Conservation (phyloP, 2,329 filamentous ascomycete genomes). For the Pezicula neosporulosa region DNA sequence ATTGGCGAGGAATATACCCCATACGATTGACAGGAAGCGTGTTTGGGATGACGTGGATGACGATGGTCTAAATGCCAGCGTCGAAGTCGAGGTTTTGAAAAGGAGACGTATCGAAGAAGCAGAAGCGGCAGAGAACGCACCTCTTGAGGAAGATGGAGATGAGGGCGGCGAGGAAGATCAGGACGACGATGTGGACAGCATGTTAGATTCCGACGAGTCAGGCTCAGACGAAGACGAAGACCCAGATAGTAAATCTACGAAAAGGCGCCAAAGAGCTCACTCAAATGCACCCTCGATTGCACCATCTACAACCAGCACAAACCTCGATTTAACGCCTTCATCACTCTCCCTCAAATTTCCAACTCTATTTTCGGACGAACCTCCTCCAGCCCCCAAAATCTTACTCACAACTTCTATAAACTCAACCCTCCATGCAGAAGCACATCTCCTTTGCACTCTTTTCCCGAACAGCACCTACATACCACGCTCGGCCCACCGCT, state of each 20-base stretch:
- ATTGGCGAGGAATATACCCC: slow-evolving; percentile 72
- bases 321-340: slow-evolving; percentile 59
- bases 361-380: slow-evolving; percentile 56
- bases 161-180: slow-evolving; percentile 45
- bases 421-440: slow-evolving; percentile 82
- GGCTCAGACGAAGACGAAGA: slow-evolving; percentile 40
- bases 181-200: slow-evolving; percentile 69
- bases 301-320: slow-evolving; percentile 59
- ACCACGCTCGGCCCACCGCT: slow-evolving; percentile 76
- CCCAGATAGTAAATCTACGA: slow-evolving; percentile 29
- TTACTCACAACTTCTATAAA: slow-evolving; percentile 90
- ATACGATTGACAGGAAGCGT: slow-evolving; percentile 82
- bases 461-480: slow-evolving; percentile 84
- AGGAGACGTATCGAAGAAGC: slow-evolving; percentile 48
- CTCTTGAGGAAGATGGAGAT: slow-evolving; percentile 34
- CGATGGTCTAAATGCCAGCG: slow-evolving; percentile 48
- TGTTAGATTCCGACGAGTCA: slow-evolving; percentile 63
- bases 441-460: slow-evolving; percentile 70
- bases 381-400: slow-evolving; percentile 70
- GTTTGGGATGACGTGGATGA: slow-evolving; percentile 79
- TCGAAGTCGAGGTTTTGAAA: slow-evolving; percentile 59
- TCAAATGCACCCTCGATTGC: slow-evolving; percentile 43
- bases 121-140: slow-evolving; percentile 42
- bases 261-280: slow-evolving; percentile 34
- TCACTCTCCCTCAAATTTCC: slow-evolving; percentile 60